Base-by-base conservation (phyloP, 768 basidiomycete species). In the Suillus subalutaceus region DNA sequence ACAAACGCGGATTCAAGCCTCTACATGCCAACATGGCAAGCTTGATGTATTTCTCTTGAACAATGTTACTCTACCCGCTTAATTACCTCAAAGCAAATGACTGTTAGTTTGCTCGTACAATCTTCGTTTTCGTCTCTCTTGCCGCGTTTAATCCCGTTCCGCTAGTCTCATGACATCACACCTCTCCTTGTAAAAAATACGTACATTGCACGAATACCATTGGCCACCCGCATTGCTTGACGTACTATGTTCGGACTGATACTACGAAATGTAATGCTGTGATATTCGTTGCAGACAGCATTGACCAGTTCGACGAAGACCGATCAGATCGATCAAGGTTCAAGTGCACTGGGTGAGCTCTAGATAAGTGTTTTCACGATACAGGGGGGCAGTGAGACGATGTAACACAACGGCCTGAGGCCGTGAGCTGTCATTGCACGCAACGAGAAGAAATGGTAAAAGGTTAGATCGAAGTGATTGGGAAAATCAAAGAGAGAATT, bases 21-120 rank as follows among this genome's bases (percentile, higher is more conserved):
- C 74, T 90, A 15, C 83, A 92, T 70, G 63, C 68, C 3, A 82
- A 79, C 43, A 86, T 86, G 79, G 75, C 79, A 1, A 74, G 73
- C 1, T 67, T 82, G 52, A 90, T 90, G 89, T 90, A 89, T 67
- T 90, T 88, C 67, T 87, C 86, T 43, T 77, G 43, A 79, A 53
- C 12, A 12, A 37, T 40, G 7, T 6, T 6, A 9, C n/a, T 15
- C 35, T 64, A 15, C 50, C 12, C n/a, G 20, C 18, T 12, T 32
- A 23, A 59, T 26, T 41, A 18, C 23, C 5, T 23, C 8, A 26
- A 40, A 26, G 10, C 30, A 55, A 20, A 4, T 20, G 4, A 26
- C 26, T 32, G 53, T 55, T 5, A 10, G 7, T 18, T 9, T 10
- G 10, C 26, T 18, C 16, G 26, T 32, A 53, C 30, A 1, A 7